These are phyloP conservation scores for Nakaseomyces kungkrabaensis DNA, from an alignment of 1,139 yeast species.

Conservation along the genomic window DNA sequence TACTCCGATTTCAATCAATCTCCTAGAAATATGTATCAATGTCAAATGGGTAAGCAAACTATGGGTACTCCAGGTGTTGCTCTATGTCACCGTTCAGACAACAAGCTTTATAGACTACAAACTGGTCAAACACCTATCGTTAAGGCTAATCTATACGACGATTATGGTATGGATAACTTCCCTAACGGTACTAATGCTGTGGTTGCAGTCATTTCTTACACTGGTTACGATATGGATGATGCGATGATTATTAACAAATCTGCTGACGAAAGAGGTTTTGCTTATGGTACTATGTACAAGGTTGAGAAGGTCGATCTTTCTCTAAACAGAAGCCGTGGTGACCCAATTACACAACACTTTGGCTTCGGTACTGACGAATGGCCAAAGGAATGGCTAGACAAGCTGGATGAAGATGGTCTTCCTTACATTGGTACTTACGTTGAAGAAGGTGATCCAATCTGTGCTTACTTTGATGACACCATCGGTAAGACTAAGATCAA, in stretches of 20 bases:
- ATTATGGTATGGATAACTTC: constrained; percentile 95
- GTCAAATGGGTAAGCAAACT: constrained; percentile 99
- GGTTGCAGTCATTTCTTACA: constrained; percentile 96
- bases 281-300: constrained; percentile 92
- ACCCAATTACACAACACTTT: constrained; percentile 87
- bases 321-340: constrained; percentile 76
- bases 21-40: constrained; percentile 99
- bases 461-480: constrained; percentile 87
- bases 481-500: constrained; percentile 84
- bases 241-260: constrained; percentile 97
- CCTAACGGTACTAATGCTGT: constrained; percentile 99
- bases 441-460: constrained; percentile 93
- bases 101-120: constrained; percentile 85
- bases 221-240: constrained; percentile 99
- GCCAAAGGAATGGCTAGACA: constrained; percentile 85
- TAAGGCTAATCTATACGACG: constrained; percentile 85
- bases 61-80: constrained; percentile 99
- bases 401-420: constrained; percentile 85
- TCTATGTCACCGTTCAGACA: constrained; percentile 82
- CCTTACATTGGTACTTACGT: constrained; percentile 83
- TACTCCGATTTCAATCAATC: constrained; percentile 98
- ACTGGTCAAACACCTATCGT: constrained; percentile 97
- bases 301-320: constrained; percentile 83
- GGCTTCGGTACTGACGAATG: constrained; percentile 91
- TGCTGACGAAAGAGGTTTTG: constrained; percentile 96